Percentiles rank a stretch among this genome's conserved stretches.
Conservation (phyloP, 140 eudicot species). For the Ambrosia hybrid region DNA sequence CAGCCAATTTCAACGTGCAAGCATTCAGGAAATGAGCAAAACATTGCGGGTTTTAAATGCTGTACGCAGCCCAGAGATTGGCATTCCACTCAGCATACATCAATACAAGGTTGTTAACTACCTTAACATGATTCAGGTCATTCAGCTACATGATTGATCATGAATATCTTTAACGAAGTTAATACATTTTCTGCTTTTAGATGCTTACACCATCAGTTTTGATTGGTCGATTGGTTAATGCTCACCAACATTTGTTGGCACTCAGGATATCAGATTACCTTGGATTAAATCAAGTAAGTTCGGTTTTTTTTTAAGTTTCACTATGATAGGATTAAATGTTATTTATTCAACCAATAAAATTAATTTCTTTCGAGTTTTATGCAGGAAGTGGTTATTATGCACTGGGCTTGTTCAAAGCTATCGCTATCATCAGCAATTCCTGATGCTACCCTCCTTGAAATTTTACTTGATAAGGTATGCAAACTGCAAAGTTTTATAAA, state of each 20-base stretch:
- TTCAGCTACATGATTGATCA: conserved; percentile 19
- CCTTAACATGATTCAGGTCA: conserved; percentile 6
- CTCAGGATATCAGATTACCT: conserved; percentile 76
- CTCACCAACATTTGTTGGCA: conserved; percentile 81
- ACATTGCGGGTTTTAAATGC: conserved; percentile 89
- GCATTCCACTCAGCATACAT: conserved; percentile 91
- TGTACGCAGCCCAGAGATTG: conserved; percentile 80
- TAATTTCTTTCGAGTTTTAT: conserved; percentile 21
- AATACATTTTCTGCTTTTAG: conserved; percentile 38
- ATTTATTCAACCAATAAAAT: neutral
- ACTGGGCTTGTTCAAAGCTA: conserved; percentile 93
- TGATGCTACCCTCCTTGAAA: conserved; percentile 74
- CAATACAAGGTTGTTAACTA: conserved; percentile 68
- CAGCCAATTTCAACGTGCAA: conserved; percentile 97
- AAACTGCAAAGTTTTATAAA: conserved; percentile 9
- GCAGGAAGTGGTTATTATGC: conserved; percentile 98
- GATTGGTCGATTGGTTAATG: conserved; percentile 87
- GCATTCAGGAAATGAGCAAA: conserved; percentile 84
- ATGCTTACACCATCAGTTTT: conserved; percentile 92
- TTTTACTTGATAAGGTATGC: conserved; percentile 81
- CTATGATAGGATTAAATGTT: neutral
- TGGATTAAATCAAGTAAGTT: too few species aligned
- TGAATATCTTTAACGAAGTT: neutral
- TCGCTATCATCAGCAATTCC: conserved; percentile 63
- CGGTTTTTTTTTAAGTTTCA: neutral